phyloP scores from a whole-genome alignment of 2,329 filamentous ascomycete species.

The Daldinia sp. region DNA sequence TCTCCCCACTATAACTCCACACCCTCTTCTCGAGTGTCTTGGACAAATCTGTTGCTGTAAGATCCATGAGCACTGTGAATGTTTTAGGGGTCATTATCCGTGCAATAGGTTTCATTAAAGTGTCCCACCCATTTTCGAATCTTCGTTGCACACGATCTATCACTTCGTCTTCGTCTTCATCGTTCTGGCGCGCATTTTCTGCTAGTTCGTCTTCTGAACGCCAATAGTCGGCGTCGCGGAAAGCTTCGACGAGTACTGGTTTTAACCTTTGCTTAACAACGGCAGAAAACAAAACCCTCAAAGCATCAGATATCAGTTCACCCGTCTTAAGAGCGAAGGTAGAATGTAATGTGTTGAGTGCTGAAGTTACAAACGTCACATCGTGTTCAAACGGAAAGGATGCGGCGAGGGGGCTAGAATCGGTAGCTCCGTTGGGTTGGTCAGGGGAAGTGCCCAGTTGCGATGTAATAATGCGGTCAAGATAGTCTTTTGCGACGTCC shows the following conservation, averaged over 20 bases:
- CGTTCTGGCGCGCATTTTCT: conserved; percentile 62
- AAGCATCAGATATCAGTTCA: conserved; percentile 84
- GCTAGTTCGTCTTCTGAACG: conserved; percentile 68
- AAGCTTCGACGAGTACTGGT: conserved; percentile 85
- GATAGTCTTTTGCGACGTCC: conserved; percentile 90
- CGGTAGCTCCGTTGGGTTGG: conserved; percentile 46
- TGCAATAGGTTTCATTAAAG: conserved; percentile 82
- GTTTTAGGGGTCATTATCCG: conserved; percentile 82
- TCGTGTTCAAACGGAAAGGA: conserved; percentile 86
- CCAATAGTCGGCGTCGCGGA: conserved; percentile 90
- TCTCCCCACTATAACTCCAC: conserved; percentile 78
- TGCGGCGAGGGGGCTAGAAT: conserved; percentile 60
- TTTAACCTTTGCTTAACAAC: conserved; percentile 86
- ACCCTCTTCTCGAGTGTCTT: conserved; percentile 87
- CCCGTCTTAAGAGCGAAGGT: conserved; percentile 79
- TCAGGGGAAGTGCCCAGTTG: conserved; percentile 62
- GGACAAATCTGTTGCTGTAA: conserved; percentile 77
- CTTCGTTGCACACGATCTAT: conserved; percentile 77
- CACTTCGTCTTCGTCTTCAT: conserved; percentile 61
- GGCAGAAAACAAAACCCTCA: conserved; percentile 85
- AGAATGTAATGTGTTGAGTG: conserved; percentile 73
- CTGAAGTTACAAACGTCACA: conserved; percentile 70
- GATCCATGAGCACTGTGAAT: conserved; percentile 77
- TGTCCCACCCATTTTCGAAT: conserved; percentile 87
- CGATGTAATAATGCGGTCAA: conserved; percentile 81